Percentiles rank a stretch among this genome's conserved stretches.
Evolutionary conservation across 805 yeast genomes (phyloP).

Genomic region (Lipomyces spencermartinsiae): DNA sequence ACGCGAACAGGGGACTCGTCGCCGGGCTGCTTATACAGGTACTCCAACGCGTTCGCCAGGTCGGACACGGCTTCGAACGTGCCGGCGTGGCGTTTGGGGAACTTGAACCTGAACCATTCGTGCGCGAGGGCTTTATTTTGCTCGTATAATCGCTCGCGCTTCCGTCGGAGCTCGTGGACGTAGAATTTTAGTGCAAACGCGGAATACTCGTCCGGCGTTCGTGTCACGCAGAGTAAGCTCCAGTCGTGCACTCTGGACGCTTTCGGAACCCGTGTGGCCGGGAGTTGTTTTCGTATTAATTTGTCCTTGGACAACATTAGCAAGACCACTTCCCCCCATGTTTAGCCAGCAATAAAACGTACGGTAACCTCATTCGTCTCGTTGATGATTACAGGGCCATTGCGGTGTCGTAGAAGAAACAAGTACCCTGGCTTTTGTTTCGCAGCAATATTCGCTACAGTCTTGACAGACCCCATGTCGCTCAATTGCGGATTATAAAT

Average conservation of each 20-base stretch:
- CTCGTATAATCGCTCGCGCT: constrained; percentile 34
- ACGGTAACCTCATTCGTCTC: constrained; percentile 27
- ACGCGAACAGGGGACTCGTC: constrained; percentile 7
- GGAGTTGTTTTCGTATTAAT: constrained; percentile 24
- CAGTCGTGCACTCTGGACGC: constrained; percentile 31
- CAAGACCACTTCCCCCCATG: neutral
- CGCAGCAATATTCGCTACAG: neutral
- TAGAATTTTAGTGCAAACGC: constrained; percentile 20
- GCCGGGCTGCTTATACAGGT: constrained; percentile 29
- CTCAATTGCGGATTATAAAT: neutral
- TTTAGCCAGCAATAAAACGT: neutral
- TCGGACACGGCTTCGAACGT: constrained; percentile 37
- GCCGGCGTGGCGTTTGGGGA: constrained; percentile 30
- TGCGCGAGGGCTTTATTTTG: constrained; percentile 12
- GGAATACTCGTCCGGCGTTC: constrained; percentile 20
- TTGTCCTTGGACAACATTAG: constrained; percentile 17
- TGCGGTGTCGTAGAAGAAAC: constrained; percentile 28
- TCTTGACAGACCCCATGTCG: neutral
- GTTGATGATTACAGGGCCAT: constrained; percentile 26
- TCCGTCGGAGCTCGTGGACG: constrained; percentile 30
- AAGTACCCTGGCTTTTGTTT: constrained; percentile 13
- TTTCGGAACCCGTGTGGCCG: constrained; percentile 25
- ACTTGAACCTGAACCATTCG: constrained; percentile 23
- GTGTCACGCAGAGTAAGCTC: constrained; percentile 33
- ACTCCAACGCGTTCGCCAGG: constrained; percentile 33